Conservation (phyloP, 1,139 yeast species). For the Suhomyces bolitotheri region DNA sequence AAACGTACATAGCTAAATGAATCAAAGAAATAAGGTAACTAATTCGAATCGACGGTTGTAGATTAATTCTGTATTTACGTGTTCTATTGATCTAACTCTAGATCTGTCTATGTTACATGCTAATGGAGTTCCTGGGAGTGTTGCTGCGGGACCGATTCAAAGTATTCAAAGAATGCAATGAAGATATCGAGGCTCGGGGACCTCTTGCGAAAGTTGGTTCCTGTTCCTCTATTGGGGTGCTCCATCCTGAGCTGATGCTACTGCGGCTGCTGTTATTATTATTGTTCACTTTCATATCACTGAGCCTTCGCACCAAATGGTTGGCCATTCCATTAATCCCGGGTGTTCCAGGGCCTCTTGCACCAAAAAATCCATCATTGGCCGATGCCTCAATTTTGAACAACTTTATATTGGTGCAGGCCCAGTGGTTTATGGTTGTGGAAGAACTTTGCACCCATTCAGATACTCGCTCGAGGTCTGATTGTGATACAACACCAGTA, state of each 20-base stretch:
- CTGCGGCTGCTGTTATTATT: conserved; percentile 20
- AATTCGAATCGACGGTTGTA: too few relatives aligned
- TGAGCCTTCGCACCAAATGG: conserved; percentile 47
- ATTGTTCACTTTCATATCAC: conserved; percentile 41
- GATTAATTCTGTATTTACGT: too few relatives aligned
- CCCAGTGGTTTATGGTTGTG: conserved; percentile 56
- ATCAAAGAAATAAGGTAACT: too few relatives aligned
- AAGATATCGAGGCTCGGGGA: conserved; percentile 36
- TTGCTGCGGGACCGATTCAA: conserved; percentile 41
- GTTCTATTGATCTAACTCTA: too few relatives aligned
- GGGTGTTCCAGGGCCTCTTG: conserved; percentile 30
- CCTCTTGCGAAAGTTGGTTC: conserved; percentile 23
- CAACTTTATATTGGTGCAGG: conserved; percentile 58
- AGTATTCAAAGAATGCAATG: conserved; percentile 45
- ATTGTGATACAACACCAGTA: conserved; percentile 8
- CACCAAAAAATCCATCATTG: conserved; percentile 41
- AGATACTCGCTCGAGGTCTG: conserved; percentile 11
- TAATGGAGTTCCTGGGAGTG: conserved; percentile 44
- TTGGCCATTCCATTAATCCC: conserved; percentile 47
- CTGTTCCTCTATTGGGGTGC: conserved; percentile 35
- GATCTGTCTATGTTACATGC: conserved; percentile 18
- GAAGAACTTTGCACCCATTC: conserved; percentile 30
- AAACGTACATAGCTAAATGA: conserved; percentile 16
- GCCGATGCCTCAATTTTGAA: conserved; percentile 53
- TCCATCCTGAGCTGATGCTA: conserved; percentile 27